Conservation (phyloP, 306 rosid genomes). For the Vicia faba region DNA sequence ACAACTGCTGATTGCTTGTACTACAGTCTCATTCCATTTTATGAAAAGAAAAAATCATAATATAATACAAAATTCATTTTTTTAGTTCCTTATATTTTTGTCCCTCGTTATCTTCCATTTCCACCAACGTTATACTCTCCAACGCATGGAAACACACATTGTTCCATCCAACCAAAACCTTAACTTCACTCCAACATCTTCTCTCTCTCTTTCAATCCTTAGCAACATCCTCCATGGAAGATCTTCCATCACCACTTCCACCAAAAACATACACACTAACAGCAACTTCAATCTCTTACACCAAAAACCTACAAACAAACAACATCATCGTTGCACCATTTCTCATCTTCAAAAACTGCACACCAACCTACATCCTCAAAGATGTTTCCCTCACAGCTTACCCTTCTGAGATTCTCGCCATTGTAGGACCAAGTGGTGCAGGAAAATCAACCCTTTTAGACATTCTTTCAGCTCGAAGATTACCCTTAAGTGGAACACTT, state of each 20-base stretch:
- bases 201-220: neutral
- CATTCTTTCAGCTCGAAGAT: conserved; percentile 75
- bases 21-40: neutral
- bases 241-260: conserved; percentile 35
- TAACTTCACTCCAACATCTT: conserved; percentile 9
- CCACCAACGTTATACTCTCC: conserved; percentile 30
- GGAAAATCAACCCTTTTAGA: conserved; percentile 94
- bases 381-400: conserved; percentile 69
- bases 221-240: conserved; percentile 46
- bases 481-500: conserved; percentile 65
- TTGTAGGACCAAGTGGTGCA: conserved; percentile 94
- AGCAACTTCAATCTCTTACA: conserved; percentile 73
- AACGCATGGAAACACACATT: conserved; percentile 18
- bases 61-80: neutral
- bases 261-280: conserved; percentile 65
- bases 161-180: conserved; percentile 17
- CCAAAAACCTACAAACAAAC: conserved; percentile 51
- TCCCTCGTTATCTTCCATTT: conserved; percentile 9
- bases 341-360: conserved; percentile 57
- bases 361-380: conserved; percentile 60
- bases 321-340: conserved; percentile 38
- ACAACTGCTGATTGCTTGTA: neutral
- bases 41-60: neutral
- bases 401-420: conserved; percentile 77
- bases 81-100: neutral